These are phyloP conservation scores for Powellomyces hirtus DNA, from an alignment of 192 early-diverging fungal species.

Conservation along the genomic window DNA sequence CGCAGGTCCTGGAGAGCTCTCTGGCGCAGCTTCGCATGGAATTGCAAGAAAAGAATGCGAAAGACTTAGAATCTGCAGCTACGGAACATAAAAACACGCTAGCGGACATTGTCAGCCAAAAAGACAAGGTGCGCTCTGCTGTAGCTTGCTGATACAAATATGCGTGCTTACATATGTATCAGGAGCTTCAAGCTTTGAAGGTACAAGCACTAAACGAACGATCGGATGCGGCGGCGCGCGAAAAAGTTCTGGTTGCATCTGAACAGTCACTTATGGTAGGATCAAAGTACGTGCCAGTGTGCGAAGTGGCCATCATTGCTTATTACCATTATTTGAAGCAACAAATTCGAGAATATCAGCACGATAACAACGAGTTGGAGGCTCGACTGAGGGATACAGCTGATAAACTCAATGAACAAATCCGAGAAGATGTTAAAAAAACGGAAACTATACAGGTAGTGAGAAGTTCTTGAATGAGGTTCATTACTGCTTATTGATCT, in stretches of 20 bases:
- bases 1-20: background rate
- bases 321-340: background rate
- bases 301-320: background rate
- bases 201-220: background rate
- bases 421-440: conserved; percentile 2
- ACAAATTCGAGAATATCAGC: conserved; percentile 27
- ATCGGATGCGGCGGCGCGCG: background rate
- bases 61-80: background rate
- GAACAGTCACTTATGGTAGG: background rate
- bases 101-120: background rate
- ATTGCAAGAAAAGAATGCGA: conserved; percentile 9
- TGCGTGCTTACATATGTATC: background rate
- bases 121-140: background rate
- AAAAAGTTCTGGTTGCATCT: background rate
- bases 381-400: conserved; percentile 51
- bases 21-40: background rate
- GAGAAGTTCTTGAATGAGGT: background rate
- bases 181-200: background rate
- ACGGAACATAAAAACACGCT: background rate
- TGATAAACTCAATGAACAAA: conserved; percentile 48
- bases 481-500: background rate
- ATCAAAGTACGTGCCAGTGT: background rate
- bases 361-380: conserved; percentile 43
- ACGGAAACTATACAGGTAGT: conserved; percentile 28
- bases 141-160: background rate